phyloP scores from a whole-genome alignment of 2,329 filamentous ascomycete species.

The Penicillium corylophilum region DNA sequence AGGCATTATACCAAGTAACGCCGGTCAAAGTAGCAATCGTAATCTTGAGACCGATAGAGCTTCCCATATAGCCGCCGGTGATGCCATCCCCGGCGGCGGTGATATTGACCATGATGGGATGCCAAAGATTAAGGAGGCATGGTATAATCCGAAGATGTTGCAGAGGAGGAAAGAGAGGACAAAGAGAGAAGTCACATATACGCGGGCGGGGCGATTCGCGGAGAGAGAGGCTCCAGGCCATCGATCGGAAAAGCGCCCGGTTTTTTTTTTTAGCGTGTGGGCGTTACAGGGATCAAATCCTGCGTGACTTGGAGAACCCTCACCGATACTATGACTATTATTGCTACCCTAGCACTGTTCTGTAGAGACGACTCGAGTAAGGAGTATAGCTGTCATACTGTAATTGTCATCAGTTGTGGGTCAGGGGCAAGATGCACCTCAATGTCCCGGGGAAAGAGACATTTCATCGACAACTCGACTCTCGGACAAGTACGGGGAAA shows the following conservation, averaged over 20 bases:
- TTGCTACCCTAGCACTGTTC: neutral
- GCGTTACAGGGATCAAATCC: neutral
- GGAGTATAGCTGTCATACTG: neutral
- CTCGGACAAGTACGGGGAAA: neutral
- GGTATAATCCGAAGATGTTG: neutral
- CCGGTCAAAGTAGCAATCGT: slow-evolving; percentile 48
- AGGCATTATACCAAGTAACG: slow-evolving; percentile 51
- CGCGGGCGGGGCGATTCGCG: neutral
- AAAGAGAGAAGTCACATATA: neutral
- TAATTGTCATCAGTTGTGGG: neutral
- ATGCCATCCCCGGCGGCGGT: slow-evolving; percentile 36
- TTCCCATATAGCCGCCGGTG: slow-evolving; percentile 37
- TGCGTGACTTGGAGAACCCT: neutral
- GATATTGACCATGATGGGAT: slow-evolving; percentile 25
- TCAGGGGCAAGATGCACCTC: neutral
- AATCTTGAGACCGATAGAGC: slow-evolving; percentile 40
- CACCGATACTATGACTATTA: neutral
- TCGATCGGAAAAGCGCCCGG: neutral
- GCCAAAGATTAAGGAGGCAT: slow-evolving; percentile 8
- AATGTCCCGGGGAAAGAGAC: neutral
- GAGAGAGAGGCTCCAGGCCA: neutral
- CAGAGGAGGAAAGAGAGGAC: slow-evolving; percentile 6
- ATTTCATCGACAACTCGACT: neutral
- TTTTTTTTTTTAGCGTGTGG: neutral
- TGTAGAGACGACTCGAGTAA: neutral